Evolutionary conservation across 2,329 filamentous ascomycete species (phyloP), one percentile per base, ranked within the genome.

Genomic region (Stemphylium lycopersici): DNA sequence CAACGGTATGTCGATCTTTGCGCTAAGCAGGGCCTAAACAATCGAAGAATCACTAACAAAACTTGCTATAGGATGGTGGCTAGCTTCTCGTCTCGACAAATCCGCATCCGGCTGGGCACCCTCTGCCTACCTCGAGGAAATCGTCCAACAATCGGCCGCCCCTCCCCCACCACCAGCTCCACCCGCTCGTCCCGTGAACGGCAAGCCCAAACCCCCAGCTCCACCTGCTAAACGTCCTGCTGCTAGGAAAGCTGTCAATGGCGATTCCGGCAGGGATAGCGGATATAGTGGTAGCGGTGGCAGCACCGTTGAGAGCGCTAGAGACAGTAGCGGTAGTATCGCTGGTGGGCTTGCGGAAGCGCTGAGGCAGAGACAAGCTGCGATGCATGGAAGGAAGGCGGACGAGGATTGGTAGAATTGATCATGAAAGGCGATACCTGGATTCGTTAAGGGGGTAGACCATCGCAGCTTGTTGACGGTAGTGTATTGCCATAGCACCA

Each of bases 51-150:
- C 39, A 48, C 73, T 72, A 52, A 66, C 46, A 47, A 44, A 46
- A 16, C 18, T 16, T 34, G 37, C 34, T 24, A 36, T 64, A 96
- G 93, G 95, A 48, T 99, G 95, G 95, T 98, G 93, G 93, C 82
- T 98, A 41, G 95, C 89, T 59, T 93, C 91, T 80, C 90, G 88
- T 58, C 77, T 79, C 43, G 79, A 85, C 67, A 81, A 81, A 41
- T 81, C 82, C 63, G 85, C 85, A n/a, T 91, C 95, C 76, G 95
- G 92, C 46, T 99, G 95, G 95, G 87, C 95, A 3, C 95, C 95
- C 0, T 90, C 93, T 16, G 91, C 93, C 16, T 99, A 99, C 69
- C 88, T 99, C 7, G 90, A 98, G 77, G 93, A 97, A 77, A 83
- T 83, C 18, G 66, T 73, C 42, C 75, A 75, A 20, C 79, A 84